Percentiles rank a stretch among this genome's conserved stretches.
phyloP scores from a whole-genome alignment of 306 rosid species.

The Citrullus colocynthis region DNA sequence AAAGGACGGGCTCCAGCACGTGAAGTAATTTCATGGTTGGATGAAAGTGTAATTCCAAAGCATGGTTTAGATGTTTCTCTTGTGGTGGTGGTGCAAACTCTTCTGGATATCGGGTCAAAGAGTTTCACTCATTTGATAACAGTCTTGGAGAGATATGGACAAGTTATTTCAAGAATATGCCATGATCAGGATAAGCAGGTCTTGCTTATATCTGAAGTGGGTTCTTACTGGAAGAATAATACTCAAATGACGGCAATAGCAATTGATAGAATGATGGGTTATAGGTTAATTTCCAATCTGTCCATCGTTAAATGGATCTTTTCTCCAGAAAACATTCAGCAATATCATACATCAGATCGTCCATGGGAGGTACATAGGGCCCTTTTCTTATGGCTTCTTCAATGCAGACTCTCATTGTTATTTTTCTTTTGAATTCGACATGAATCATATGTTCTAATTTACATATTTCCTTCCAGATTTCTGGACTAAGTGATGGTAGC shows the following conservation, averaged over 20 bases:
- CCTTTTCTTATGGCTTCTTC: not conserved
- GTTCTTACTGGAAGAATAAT: conserved; percentile 80
- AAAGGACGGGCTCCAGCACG: conserved; percentile 73
- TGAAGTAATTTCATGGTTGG: conserved; percentile 83
- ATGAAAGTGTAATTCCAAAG: conserved; percentile 56
- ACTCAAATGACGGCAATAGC: conserved; percentile 91
- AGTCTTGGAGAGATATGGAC: conserved; percentile 90
- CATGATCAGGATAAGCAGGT: conserved; percentile 80
- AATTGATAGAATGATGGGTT: conserved; percentile 99
- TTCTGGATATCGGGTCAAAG: conserved; percentile 88
- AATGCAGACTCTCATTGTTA: not conserved
- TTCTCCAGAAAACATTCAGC: conserved; percentile 67
- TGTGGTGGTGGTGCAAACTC: conserved; percentile 71
- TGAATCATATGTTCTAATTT: not conserved
- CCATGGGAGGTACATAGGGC: conserved; percentile 78
- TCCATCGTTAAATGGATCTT: conserved; percentile 96
- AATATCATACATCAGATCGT: conserved; percentile 79
- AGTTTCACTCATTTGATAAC: conserved; percentile 97
- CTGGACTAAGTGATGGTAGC: not conserved
- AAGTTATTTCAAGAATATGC: conserved; percentile 70
- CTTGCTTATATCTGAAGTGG: conserved; percentile 74
- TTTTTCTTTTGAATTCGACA: not conserved
- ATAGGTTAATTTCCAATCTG: conserved; percentile 81
- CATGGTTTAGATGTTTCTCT: conserved; percentile 75
- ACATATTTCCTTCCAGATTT: not conserved